Base-by-base conservation (phyloP, 805 yeast genomes). In the Candida ponderosae region DNA sequence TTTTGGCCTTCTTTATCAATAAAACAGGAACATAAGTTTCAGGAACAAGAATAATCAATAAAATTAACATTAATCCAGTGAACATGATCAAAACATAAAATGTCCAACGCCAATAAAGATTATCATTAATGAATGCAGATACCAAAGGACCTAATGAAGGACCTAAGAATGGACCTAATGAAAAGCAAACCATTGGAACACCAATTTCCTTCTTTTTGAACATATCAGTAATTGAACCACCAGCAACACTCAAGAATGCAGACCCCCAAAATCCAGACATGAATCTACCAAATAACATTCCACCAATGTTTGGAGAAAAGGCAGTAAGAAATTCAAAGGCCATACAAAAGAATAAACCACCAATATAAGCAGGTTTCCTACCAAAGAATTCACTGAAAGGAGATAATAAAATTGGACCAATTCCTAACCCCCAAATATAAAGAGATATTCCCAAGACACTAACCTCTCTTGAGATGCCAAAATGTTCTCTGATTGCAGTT, bases 211-310 rank as follows among this genome's bases (percentile, higher is more conserved):
- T 58, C 40, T 76, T 76, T 16, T 63, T 63, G 64, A 77, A 84
- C 39, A 83, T 65, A 56, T 84, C 95, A 10, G 86, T 77, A 32
- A 84, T 63, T 1, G 83, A 70, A 17, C 93, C 94, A 27, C 89
- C 88, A 9, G 87, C 86, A 24, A 82, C 80, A 42, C 81, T 75
- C 45, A 84, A 62, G 30, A 87, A 82, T 3, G 84, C 80, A 35
- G 86, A 78, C 4, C 88, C 88, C 46, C 79, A 79, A 32, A 82
- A 67, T 1, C 93, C 93, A 11, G 79, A 75, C 42, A 80, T 58
- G 45, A 81, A 74, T 44, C 93, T 71, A 36, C 79, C 73, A 33
- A 81, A 72, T 40, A 81, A 56, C 40, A 84, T 60, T 26, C 81
- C 84, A 8, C 77, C 79, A 24, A 77, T 72, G 40, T 78, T 79